A percentile compares a stretch with the other conserved stretches of the same genome.
Conservation (phyloP, 352 stramenopile genomes). For the Globisporangium heterothallicum region DNA sequence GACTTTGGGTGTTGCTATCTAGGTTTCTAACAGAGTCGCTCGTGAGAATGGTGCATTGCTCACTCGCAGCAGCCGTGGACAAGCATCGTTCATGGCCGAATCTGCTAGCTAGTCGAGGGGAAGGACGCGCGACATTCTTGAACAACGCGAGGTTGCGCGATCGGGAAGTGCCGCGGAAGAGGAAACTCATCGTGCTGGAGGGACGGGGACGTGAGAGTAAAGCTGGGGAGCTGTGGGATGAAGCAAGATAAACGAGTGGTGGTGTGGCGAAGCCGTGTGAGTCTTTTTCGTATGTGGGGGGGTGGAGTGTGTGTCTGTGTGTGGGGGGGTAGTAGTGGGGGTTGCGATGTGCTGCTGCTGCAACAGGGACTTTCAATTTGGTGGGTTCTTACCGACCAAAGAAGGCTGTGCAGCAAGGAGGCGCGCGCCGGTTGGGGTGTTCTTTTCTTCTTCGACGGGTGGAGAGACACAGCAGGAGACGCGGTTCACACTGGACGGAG, state of each 20-base stretch:
- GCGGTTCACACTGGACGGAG: too few relatives aligned
- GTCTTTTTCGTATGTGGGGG: not conserved
- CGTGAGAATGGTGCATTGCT: conserved; percentile 35
- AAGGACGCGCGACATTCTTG: conserved; percentile 20
- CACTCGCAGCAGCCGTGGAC: conserved; percentile 17
- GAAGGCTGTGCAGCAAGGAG: too few relatives aligned
- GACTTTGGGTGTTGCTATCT: conserved; percentile 29
- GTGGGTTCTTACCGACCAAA: not conserved
- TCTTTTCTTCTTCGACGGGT: not conserved
- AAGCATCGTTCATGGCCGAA: conserved; percentile 65
- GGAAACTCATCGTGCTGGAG: conserved; percentile 30
- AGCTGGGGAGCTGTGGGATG: not conserved
- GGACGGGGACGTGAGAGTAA: not conserved
- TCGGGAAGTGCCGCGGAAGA: conserved; percentile 27
- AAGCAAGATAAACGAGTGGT: not conserved
- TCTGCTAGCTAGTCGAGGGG: conserved; percentile 34
- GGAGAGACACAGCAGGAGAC: too few relatives aligned
- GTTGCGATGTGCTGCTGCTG: not conserved
- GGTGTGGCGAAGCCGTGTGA: too few relatives aligned
- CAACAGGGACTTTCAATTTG: not conserved
- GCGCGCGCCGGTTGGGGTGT: not conserved
- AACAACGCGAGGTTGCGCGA: conserved; percentile 24
- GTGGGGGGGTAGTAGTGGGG: not conserved
- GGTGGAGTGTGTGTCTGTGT: too few relatives aligned
- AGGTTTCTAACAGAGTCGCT: conserved; percentile 21